These are phyloP conservation scores for Leucosporidium yakuticum DNA, from an alignment of 768 basidiomycete genomes.

Conservation along the genomic window DNA sequence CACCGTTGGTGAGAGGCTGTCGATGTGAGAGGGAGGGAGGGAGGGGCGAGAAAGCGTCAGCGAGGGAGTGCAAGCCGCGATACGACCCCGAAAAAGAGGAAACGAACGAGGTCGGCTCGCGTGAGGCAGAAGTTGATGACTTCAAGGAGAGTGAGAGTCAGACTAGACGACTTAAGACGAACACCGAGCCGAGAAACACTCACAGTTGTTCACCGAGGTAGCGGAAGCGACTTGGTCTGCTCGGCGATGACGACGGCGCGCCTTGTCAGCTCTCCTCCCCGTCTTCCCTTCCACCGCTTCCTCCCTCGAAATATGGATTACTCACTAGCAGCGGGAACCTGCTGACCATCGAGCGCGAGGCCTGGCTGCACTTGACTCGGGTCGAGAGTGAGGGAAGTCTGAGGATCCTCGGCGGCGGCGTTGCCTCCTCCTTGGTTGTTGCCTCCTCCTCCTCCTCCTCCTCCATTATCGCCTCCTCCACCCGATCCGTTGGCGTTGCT, in stretches of 20 bases:
- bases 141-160: neutral
- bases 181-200: slow-evolving; percentile 1
- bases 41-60: too few species aligned
- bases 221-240: slow-evolving; percentile 52
- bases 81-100: too few species aligned
- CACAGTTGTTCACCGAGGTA: slow-evolving; percentile 56
- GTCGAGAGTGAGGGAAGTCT: slow-evolving; percentile 49
- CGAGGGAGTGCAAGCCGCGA: too few species aligned
- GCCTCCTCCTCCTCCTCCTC: too few species aligned
- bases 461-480: too few species aligned
- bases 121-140: slow-evolving; percentile 54
- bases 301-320: too few species aligned
- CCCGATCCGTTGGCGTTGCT: too few species aligned
- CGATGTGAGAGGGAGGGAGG: neutral
- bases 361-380: slow-evolving; percentile 51
- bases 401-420: slow-evolving; percentile 45
- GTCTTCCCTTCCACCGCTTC: slow-evolving; percentile 24
- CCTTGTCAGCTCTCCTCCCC: neutral
- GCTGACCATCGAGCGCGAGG: slow-evolving; percentile 53
- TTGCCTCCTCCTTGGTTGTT: neutral
- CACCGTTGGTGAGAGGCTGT: slow-evolving; percentile 54
- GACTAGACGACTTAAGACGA: neutral
- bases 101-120: slow-evolving; percentile 42
- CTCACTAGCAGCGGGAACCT: slow-evolving; percentile 42
- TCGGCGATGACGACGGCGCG: neutral